A percentile compares a stretch with the other conserved stretches of the same genome.
Conservation (phyloP, 2,329 filamentous ascomycete species). For the Pseudogymnoascus sp. region DNA sequence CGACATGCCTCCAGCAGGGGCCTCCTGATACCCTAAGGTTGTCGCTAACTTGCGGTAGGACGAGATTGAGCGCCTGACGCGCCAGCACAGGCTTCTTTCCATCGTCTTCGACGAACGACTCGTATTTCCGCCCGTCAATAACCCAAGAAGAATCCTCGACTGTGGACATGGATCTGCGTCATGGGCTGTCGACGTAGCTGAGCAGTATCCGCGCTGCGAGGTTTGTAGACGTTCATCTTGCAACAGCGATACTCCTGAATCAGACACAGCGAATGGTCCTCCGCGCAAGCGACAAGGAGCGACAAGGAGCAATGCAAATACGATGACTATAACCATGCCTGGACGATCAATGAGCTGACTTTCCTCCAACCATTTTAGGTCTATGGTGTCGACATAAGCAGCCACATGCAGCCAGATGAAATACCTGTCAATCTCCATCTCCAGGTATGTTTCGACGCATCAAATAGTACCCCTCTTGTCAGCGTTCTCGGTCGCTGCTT, state of each 20-base stretch:
- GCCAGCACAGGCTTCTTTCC: constrained; percentile 57
- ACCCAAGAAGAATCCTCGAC: constrained; percentile 57
- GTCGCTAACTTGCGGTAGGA: constrained; percentile 41
- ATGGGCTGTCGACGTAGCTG: constrained; percentile 65
- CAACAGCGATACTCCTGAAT: constrained; percentile 5
- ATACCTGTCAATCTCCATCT: constrained; percentile 61
- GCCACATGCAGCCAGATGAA: constrained; percentile 61
- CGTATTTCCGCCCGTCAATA: constrained; percentile 61
- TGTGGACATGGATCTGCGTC: constrained; percentile 66
- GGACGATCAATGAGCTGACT: background rate
- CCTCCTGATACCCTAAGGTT: constrained; percentile 10
- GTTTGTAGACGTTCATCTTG: constrained; percentile 37
- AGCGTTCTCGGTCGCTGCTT: background rate
- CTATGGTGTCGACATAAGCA: constrained; percentile 65
- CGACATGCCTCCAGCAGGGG: constrained; percentile 9
- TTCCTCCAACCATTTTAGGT: constrained; percentile 43
- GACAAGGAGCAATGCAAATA: background rate
- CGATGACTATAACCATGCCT: background rate
- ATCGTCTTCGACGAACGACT: constrained; percentile 60
- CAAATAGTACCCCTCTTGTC: constrained; percentile 4
- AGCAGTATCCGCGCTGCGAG: constrained; percentile 57
- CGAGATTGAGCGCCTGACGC: constrained; percentile 59
- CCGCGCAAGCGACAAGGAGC: background rate
- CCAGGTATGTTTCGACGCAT: constrained; percentile 40
- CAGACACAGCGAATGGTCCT: background rate